Base-by-base conservation (phyloP, 371 early-diverging fungal genomes). In the Mucor ambiguus region DNA sequence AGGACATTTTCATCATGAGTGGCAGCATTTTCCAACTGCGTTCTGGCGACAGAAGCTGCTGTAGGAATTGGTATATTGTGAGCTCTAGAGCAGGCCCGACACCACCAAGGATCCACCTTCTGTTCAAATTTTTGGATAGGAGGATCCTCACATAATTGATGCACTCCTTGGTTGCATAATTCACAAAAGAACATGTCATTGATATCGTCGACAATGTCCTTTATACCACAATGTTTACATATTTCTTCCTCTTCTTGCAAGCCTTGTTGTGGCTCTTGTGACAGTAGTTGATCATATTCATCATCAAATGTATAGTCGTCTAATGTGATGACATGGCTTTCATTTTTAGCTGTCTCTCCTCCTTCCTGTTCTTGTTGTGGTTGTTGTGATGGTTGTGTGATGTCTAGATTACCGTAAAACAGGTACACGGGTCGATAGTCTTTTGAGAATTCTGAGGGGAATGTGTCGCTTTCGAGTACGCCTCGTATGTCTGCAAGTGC, bases 151-250 rank as follows among this genome's bases (percentile, higher is more conserved):
- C 84, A 84, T 7, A 81, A 41, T 37, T 81, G 81, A 63, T 84
- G 84, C 0, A 84, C 77, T 14, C 77, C 76, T 55, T 59, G 44
- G 57, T 81, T 64, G 60, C 84, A 84, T 3, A 57, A 26, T 33
- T 84, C 84, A 49, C 84, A 84, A 54, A 75, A 71, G 54, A 79
- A 84, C 16, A 84, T 78, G 30, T 79, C 76, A 57, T 82, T 82
- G 20, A 74, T 41, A 56, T 72, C 68, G 3, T 73, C 66, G n/a
- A 68, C 48, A 37, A 70, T 71, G 3, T 82, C 83, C 9, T 64
- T 58, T 61, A 75, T 76, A 26, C 66, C 69, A 58, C 83, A 82
- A n/a, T 71, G 48, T 58, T 74, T 78, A 61, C 83, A 82, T 0
- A 58, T 11, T 4, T 61, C 63, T 33, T 71, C 58, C 22, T 80